These are phyloP conservation scores for Cladosporium sp. DNA, from an alignment of 2,329 filamentous ascomycete genomes.

Conservation along the genomic window DNA sequence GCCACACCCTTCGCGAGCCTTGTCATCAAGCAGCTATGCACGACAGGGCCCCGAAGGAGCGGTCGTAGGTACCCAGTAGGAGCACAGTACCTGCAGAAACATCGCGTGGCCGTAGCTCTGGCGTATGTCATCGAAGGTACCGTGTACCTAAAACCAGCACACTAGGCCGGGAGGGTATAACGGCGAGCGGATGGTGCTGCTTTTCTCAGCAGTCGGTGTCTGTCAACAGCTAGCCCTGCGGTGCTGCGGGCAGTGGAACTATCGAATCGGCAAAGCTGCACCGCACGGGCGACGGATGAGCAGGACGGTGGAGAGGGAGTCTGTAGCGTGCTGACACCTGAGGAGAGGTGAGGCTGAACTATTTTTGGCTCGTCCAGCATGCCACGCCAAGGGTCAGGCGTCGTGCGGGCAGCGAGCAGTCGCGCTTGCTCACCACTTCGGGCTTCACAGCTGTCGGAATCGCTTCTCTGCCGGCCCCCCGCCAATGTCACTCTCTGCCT, in stretches of 20 bases:
- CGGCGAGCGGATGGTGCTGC: background rate
- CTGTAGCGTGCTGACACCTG: constrained; percentile 7
- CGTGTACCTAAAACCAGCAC: constrained; percentile 7
- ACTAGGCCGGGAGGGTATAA: constrained; percentile 1
- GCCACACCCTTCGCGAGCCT: constrained; percentile 3
- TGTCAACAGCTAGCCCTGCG: background rate
- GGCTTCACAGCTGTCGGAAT: constrained; percentile 5
- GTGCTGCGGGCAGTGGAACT: constrained; percentile 3
- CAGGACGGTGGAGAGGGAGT: constrained; percentile 1
- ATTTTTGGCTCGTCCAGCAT: constrained; percentile 1
- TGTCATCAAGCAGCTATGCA: constrained; percentile 1
- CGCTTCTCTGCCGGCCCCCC: background rate
- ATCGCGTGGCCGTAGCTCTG: constrained; percentile 8
- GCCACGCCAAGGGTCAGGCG: background rate
- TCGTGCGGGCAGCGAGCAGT: background rate
- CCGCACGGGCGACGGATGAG: constrained; percentile 5
- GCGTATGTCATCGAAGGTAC: background rate
- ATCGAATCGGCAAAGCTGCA: constrained; percentile 5
- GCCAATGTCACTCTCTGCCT: background rate
- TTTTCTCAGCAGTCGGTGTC: constrained; percentile 10
- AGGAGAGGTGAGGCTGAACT: constrained; percentile 4
- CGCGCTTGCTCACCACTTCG: constrained; percentile 6
- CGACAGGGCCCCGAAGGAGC: constrained; percentile 7
- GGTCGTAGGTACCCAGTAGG: constrained; percentile 7
- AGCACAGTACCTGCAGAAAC: constrained; percentile 1